These are phyloP conservation scores for Geotrichum bryndzae DNA, from an alignment of 1,139 yeast species.

Conservation along the genomic window DNA sequence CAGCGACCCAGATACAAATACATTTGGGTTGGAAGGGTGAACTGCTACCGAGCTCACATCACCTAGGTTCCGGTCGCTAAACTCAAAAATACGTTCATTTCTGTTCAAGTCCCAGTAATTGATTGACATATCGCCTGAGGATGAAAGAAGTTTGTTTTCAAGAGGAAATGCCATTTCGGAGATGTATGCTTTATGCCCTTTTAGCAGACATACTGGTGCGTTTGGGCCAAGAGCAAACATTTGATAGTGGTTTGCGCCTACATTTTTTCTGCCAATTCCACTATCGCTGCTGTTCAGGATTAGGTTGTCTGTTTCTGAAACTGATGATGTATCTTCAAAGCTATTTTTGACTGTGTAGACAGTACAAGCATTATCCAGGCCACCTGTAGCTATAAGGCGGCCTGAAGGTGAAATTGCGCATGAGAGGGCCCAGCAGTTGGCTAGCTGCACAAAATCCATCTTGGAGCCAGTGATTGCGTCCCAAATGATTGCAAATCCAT, in stretches of 20 bases:
- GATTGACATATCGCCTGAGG: conserved; percentile 81
- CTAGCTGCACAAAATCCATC: conserved; percentile 51
- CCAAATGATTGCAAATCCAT: conserved; percentile 83
- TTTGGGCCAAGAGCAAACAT: conserved; percentile 31
- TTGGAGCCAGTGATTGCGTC: conserved; percentile 71
- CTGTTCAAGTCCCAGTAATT: conserved; percentile 72
- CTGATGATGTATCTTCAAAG: conserved; percentile 7
- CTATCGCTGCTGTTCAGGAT: conserved; percentile 3
- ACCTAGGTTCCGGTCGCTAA: conserved; percentile 64
- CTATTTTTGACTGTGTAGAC: conserved; percentile 45
- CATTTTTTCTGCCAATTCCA: conserved; percentile 8
- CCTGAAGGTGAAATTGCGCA: conserved; percentile 70
- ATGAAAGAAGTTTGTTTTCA: conserved; percentile 54
- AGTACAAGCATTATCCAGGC: conserved; percentile 73
- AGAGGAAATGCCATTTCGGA: conserved; percentile 66
- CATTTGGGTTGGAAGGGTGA: conserved; percentile 29
- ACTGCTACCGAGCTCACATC: conserved; percentile 60
- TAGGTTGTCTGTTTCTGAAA: neutral
- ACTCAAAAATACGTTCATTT: conserved; percentile 51
- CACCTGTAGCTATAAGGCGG: conserved; percentile 68
- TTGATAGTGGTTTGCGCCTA: conserved; percentile 17
- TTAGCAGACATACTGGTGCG: conserved; percentile 46
- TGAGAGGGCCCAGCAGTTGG: conserved; percentile 69
- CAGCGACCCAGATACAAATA: conserved; percentile 71
- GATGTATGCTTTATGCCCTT: conserved; percentile 80